These are phyloP conservation scores for Lichtheimia ramosa DNA, from an alignment of 371 early-diverging fungal species.

Conservation along the genomic window DNA sequence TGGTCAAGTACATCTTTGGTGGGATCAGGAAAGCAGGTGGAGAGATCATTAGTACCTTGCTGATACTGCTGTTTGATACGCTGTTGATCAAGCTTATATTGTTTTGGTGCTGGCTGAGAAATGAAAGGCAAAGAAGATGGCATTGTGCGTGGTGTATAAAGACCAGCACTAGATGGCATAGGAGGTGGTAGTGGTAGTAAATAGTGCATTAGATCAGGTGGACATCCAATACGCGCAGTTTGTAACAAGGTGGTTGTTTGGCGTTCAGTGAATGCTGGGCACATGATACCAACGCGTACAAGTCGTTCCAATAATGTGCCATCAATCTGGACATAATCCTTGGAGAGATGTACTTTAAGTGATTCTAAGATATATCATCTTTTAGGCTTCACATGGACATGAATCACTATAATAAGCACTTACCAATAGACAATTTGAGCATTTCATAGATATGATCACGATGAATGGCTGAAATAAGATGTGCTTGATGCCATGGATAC, in stretches of 20 bases:
- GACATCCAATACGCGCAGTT: slow-evolving; percentile 34
- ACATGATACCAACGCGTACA: slow-evolving; percentile 64
- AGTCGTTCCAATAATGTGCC: slow-evolving; percentile 59
- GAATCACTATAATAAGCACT: neutral
- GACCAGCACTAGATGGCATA: neutral
- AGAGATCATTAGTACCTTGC: neutral
- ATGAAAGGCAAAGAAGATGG: neutral
- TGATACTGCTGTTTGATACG: neutral
- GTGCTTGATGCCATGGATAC: slow-evolving; percentile 74
- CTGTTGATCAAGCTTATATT: neutral
- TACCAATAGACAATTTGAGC: slow-evolving; percentile 56
- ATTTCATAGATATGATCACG: slow-evolving; percentile 80
- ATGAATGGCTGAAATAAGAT: slow-evolving; percentile 64
- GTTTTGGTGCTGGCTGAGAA: neutral
- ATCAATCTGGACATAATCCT: slow-evolving; percentile 66
- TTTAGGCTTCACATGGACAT: neutral
- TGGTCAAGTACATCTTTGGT: neutral
- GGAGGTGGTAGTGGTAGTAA: slow-evolving; percentile 5
- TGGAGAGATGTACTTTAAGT: slow-evolving; percentile 56
- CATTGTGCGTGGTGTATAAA: neutral
- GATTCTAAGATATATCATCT: slow-evolving; percentile 46
- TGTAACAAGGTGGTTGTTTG: slow-evolving; percentile 70
- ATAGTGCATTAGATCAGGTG: slow-evolving; percentile 22
- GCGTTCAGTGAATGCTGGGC: slow-evolving; percentile 74
- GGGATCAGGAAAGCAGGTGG: neutral